Conservation (phyloP, 306 rosid species). For the Begonia loranthoides region DNA sequence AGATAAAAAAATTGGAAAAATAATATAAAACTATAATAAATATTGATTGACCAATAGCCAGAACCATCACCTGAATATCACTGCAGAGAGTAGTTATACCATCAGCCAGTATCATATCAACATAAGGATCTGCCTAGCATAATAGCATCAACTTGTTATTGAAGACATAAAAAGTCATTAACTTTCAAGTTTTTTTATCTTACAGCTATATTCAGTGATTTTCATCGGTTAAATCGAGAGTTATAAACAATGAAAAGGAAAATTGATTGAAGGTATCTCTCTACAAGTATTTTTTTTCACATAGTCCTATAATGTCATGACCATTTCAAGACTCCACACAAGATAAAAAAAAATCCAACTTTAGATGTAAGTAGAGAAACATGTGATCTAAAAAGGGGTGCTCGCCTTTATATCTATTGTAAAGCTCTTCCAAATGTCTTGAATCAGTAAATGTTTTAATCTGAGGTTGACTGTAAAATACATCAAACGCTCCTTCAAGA, state of each 20-base stretch:
- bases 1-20: not conserved
- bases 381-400: constrained; percentile 1
- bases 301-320: no score
- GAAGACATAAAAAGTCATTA: not conserved
- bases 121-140: constrained; percentile 48
- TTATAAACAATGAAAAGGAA: no score
- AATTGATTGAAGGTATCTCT: no score
- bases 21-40: no score
- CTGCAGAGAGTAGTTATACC: constrained; percentile 89
- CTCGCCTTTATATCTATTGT: constrained; percentile 94
- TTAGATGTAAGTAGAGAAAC: no score
- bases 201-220: no score
- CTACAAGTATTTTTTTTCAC: no score
- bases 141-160: not conserved
- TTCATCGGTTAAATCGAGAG: no score
- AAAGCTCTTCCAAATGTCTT: constrained; percentile 93
- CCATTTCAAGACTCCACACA: no score
- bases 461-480: constrained; percentile 92
- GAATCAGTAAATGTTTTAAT: constrained; percentile 57
- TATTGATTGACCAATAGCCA: no score
- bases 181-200: no score
- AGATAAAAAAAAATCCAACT: no score
- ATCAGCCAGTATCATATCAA: constrained; percentile 83
- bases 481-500: constrained; percentile 97
- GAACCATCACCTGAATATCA: constrained; percentile 58